Evolutionary conservation across 495 filamentous ascomycete genomes (phyloP), one percentile per base, ranked within the genome.

Genomic region (Xylaria grammica): DNA sequence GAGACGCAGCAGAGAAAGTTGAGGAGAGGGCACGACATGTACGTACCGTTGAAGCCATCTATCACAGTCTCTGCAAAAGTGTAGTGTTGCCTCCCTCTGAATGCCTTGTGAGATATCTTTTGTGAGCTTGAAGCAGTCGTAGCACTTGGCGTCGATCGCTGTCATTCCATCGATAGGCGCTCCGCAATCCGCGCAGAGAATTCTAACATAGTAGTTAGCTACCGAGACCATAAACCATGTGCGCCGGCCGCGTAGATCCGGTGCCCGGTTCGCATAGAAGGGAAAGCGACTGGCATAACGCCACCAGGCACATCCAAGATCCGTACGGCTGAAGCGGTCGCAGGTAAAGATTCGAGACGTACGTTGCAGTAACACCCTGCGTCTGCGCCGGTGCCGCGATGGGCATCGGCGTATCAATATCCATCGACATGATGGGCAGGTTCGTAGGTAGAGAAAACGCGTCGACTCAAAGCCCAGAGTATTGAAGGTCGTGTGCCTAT

Each of bases 101-200:
- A 97, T 92, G 66, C 94, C 94, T 77, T 89, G 80, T n/a, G 94
- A 93, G 64, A 97, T 93, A 74, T 99, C 95, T 72, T 96, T 87
- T 27, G 91, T 96, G 46, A 92, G 86, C 69, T 94, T 94, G 65
- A 99, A 84, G 82, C 95, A 99, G 81, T 97, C 93, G 70, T 90
- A 89, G 77, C 95, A 99, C 51, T 97, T 86, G 27, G 94, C 94
- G 50, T 92, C 93, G 57, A 92, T 89, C 10, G 92, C 84, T 13
- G 85, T 82, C n/a, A 91, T 95, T 72, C 94, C 94, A 74, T 95
- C 91, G 62, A 97, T 96, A n/a, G 92, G 87, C 61, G 89, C 89
- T 66, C 93, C 94, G 76, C 94, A 97, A 82, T 97, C 94, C 79
- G 90, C 96, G 77, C 94, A 97, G 29, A 97, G 90, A 70, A 97